Evolutionary conservation across 2,329 filamentous ascomycete genomes (phyloP), one percentile per base, ranked within the genome.

Genomic region (Penicillium capsulatum): DNA sequence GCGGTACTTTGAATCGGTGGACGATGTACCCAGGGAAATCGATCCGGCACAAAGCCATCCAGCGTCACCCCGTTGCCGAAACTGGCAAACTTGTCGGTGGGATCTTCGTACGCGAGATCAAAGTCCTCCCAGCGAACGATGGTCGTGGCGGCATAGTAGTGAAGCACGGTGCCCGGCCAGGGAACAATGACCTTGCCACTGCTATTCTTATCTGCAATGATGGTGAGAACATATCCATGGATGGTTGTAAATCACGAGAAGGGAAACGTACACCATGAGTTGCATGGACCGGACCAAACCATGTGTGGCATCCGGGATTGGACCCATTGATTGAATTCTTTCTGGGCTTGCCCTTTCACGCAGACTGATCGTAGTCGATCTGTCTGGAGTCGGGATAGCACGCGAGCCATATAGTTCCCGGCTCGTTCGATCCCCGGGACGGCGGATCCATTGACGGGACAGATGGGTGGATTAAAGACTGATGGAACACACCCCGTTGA

Each of bases 91-190:
- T 24, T 24, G 22, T 24, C 22, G 22, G 7, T 24, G 7, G 22
- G 22, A 11, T 7, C 11, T 24, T 24, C 22, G 22, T 24, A 24
- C 11, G 7, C 22, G 7, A 24, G 22, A 11, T 24, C 22, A 24
- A 44, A 44, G 38, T 44, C 38, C 31, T 44, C 42, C 42, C 42
- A 44, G 19, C 42, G 42, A 7, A 44, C 9, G 14, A 44, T 44
- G 7, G 34, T 36, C 3, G 42, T 44, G 22, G 42, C 42, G 11
- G 38, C 34, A 20, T 44, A 44, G 33, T 44, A 44, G 20, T 44
- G 42, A n/a, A 44, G 33, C 9, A 44, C 38, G n/a, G 42, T 44
- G 8, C 42, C 42, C 2, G 42, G 42, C 42, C 42, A 44, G 2
- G 42, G 42, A 11, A 42, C 42, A 13, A 44, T 27, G 10, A 44